Base-by-base conservation (phyloP, 495 filamentous ascomycete genomes). In the Talaromyces adpressus region DNA sequence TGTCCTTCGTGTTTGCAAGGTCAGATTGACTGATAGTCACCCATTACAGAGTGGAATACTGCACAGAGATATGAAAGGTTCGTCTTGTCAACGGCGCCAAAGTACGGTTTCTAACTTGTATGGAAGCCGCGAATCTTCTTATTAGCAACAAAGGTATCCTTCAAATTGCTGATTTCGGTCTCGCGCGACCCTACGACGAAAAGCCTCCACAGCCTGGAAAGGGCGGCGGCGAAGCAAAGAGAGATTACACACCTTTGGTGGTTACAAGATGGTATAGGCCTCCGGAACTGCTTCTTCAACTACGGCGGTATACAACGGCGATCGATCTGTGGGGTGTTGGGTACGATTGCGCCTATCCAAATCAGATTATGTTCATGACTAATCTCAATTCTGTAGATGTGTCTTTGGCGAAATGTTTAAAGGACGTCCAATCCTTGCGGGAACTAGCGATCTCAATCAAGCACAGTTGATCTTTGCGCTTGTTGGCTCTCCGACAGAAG, bases 241-340 rank as follows among this genome's bases (percentile, higher is more conserved):
- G 93, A 70, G 93, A 98, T 59, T 99, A 98, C 75, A 99, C 94
- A 8, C 90, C 87, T 29, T 79, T 97, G 20, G 94, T 99, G 29
- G 94, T 99, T 18, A 99, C 94, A 41, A 79, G 94, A 62, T 99
- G 94, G 94, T 99, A 99, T 70, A 83, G 94, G 29, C 94, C 94
- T 63, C 94, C 94, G 12, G 94, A 99, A 79, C 81, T 99, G 8
- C 80, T 99, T 23, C 80, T 99, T 39, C 88, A 91, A 56, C 82
- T 98, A 11, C 87, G 89, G 64, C 82, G 81, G 62, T 99, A 99
- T 71, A 99, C 94, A 34, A 90, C 94, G 23, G 92, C 94, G 3
- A 96, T 99, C 72, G 94, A 99, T 75, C 83, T 98, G 81, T 99
- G 94, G 94, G 94, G 94, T 70, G 93, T 96, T 68, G 93, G 93